Percentiles rank a stretch among this genome's conserved stretches.
These are phyloP conservation scores for Epichloe festucae DNA, from an alignment of 2,329 filamentous ascomycete genomes.

Conservation along the genomic window DNA sequence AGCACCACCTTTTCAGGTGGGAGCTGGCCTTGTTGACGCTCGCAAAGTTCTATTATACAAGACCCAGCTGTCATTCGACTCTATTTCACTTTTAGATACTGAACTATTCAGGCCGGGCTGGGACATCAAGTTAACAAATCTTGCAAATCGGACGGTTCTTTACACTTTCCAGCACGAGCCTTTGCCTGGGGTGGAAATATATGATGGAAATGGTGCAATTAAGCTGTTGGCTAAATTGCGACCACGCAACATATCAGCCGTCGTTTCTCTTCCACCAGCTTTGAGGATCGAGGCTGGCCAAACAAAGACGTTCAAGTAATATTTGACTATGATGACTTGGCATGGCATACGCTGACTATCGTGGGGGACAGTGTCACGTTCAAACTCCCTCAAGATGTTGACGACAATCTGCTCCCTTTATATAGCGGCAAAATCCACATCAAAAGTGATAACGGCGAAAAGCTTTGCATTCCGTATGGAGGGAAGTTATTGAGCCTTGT, in stretches of 20 bases:
- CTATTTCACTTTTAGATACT: slow-evolving; percentile 37
- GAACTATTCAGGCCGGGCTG: slow-evolving; percentile 25
- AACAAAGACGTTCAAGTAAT: slow-evolving; percentile 16
- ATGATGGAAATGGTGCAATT: slow-evolving; percentile 18
- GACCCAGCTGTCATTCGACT: slow-evolving; percentile 24
- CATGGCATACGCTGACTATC: not conserved
- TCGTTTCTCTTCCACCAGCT: slow-evolving; percentile 16
- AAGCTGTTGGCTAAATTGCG: slow-evolving; percentile 14
- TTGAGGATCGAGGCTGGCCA: slow-evolving; percentile 17
- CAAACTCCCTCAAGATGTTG: slow-evolving; percentile 14
- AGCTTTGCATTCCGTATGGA: slow-evolving; percentile 29
- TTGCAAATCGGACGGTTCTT: slow-evolving; percentile 21
- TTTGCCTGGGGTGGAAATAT: slow-evolving; percentile 25
- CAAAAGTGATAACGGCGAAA: slow-evolving; percentile 25
- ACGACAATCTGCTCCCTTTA: slow-evolving; percentile 25
- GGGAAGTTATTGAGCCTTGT: slow-evolving; percentile 11
- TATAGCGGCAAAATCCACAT: slow-evolving; percentile 32
- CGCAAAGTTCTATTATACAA: slow-evolving; percentile 26
- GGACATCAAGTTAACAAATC: slow-evolving; percentile 30
- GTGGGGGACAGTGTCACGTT: slow-evolving; percentile 16
- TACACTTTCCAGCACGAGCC: slow-evolving; percentile 30
- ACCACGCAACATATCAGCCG: slow-evolving; percentile 16
- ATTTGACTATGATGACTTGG: not conserved
- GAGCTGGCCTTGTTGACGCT: slow-evolving; percentile 34
- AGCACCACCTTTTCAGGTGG: slow-evolving; percentile 27